Percentiles rank a stretch among this genome's conserved stretches.
These are phyloP conservation scores for Helianthus annuus DNA, from an alignment of 129 eudicot species.

Conservation along the genomic window DNA sequence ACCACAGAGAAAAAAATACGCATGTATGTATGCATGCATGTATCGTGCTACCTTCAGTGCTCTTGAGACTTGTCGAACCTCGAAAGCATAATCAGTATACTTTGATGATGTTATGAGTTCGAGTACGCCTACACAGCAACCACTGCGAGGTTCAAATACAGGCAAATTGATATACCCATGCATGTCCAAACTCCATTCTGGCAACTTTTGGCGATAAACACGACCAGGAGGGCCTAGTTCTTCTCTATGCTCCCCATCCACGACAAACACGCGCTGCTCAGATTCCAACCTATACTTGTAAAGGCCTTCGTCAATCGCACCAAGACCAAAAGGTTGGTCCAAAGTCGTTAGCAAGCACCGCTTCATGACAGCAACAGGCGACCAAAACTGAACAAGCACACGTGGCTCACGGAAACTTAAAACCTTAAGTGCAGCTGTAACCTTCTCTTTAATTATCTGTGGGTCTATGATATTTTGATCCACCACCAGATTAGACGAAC, in stretches of 20 bases:
- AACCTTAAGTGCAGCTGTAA: neutral
- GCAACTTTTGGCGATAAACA: conserved; percentile 15
- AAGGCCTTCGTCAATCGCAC: conserved; percentile 17
- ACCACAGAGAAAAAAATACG: no score
- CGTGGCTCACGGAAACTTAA: neutral
- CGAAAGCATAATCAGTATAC: conserved; percentile 24
- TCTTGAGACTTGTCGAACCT: conserved; percentile 16
- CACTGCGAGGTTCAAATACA: conserved; percentile 10
- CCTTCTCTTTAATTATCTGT: conserved; percentile 7
- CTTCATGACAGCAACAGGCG: no score
- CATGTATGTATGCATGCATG: neutral
- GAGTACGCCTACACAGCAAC: conserved; percentile 17
- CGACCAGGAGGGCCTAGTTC: conserved; percentile 22
- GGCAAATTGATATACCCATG: conserved; percentile 15
- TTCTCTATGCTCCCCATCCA: conserved; percentile 8
- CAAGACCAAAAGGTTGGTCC: conserved; percentile 26
- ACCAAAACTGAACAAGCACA: conserved; percentile 18
- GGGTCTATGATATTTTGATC: conserved; percentile 4
- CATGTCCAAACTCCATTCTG: conserved; percentile 15
- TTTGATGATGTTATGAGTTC: conserved; percentile 22
- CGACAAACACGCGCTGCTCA: conserved; percentile 9
- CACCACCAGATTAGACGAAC: neutral
- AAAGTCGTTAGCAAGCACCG: no score
- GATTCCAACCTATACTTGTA: conserved; percentile 10
- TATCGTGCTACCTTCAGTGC: conserved; percentile 11